Evolutionary conservation across 768 basidiomycete genomes (phyloP).

Genomic region (Suillus tomentosus): DNA sequence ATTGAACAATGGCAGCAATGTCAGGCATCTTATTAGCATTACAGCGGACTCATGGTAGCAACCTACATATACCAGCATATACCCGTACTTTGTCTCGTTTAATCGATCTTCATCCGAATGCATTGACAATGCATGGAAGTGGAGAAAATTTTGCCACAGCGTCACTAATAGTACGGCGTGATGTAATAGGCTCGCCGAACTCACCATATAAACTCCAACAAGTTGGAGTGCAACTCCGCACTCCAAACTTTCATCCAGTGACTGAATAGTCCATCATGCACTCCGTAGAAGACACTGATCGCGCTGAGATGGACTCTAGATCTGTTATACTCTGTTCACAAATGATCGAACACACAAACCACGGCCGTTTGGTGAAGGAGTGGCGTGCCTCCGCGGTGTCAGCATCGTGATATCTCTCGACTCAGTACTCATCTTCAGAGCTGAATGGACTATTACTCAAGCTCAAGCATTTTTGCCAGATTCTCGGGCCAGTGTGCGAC

Average conservation of each 20-base stretch:
- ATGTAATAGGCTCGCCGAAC: too few species aligned
- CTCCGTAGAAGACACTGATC: not conserved
- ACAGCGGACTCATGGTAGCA: not conserved
- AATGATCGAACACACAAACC: not conserved
- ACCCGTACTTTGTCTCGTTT: not conserved
- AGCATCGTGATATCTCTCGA: not conserved
- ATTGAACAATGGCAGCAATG: constrained; percentile 23
- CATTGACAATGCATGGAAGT: not conserved
- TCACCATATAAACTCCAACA: too few species aligned
- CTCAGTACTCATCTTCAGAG: not conserved
- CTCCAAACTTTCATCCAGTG: not conserved
- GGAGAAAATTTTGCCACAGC: not conserved
- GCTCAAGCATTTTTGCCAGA: not conserved
- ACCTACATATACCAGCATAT: not conserved
- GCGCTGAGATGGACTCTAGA: not conserved
- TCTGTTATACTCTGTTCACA: not conserved
- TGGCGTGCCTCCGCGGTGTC: not conserved
- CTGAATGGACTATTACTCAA: not conserved
- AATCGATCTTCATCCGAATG: not conserved
- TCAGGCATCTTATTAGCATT: not conserved
- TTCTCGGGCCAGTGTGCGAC: not conserved
- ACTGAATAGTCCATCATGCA: not conserved
- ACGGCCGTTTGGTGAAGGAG: not conserved
- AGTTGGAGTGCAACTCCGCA: not conserved
- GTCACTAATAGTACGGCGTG: too few species aligned